Conservation (phyloP, 2,329 filamentous ascomycete species). For the Fusarium avenaceum region DNA sequence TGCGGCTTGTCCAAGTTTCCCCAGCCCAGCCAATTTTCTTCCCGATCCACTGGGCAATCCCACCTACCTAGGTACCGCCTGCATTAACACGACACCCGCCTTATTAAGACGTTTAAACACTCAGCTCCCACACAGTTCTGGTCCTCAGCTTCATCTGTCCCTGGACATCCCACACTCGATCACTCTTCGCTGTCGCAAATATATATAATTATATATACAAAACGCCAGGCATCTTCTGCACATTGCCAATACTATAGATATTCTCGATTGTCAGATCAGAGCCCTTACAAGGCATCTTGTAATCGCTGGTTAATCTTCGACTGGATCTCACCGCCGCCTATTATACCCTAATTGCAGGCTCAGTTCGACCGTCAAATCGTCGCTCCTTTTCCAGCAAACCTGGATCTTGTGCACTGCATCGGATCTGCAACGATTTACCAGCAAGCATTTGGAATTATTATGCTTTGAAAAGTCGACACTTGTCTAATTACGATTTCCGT, state of each 20-base stretch:
- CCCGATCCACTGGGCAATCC: slow-evolving; percentile 41
- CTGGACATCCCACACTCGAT: slow-evolving; percentile 18
- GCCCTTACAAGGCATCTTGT: slow-evolving; percentile 11
- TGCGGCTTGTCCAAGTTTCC: slow-evolving; percentile 14
- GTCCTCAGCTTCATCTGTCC: slow-evolving; percentile 21
- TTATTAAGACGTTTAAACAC: slow-evolving; percentile 37
- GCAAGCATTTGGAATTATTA: slow-evolving; percentile 18
- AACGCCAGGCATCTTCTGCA: slow-evolving; percentile 6
- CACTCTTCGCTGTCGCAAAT: slow-evolving; percentile 11
- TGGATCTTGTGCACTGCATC: slow-evolving; percentile 4
- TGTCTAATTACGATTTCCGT: slow-evolving; percentile 9
- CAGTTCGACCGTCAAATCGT: slow-evolving; percentile 7
- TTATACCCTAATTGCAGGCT: slow-evolving; percentile 30
- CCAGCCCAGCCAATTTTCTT: slow-evolving; percentile 36
- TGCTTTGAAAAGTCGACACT: slow-evolving; percentile 31
- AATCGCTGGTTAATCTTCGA: slow-evolving; percentile 2
- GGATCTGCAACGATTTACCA: slow-evolving; percentile 10
- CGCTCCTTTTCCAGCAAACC: slow-evolving; percentile 1
- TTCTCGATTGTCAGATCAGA: slow-evolving; percentile 6
- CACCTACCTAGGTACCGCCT: slow-evolving; percentile 21
- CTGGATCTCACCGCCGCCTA: slow-evolving; percentile 16
- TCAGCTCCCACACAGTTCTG: slow-evolving; percentile 29
- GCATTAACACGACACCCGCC: slow-evolving; percentile 34
- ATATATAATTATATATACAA: slow-evolving; percentile 17
- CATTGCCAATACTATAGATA: slow-evolving; percentile 8